Evolutionary conservation across 441 rosid species (phyloP).

Genomic region (Pelargonium exstipulatum): DNA sequence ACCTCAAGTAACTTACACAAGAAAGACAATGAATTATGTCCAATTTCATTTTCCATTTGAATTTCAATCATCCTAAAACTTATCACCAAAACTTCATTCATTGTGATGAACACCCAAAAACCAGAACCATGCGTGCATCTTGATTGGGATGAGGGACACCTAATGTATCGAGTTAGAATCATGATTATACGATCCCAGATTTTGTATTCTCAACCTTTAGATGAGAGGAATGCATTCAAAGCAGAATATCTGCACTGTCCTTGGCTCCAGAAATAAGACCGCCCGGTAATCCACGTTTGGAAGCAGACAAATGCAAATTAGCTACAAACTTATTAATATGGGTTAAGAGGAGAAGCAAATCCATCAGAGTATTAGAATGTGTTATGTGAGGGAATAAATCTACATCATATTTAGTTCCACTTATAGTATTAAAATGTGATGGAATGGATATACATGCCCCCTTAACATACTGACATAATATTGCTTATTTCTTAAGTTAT

Average conservation of each 20-base stretch:
- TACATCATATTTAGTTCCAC: neutral
- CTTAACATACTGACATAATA: no score
- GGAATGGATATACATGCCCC: neutral
- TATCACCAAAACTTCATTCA: neutral
- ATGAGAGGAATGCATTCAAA: neutral
- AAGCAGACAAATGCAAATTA: neutral
- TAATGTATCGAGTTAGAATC: neutral
- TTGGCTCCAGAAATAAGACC: neutral
- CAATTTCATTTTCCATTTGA: neutral
- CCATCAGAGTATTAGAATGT: neutral
- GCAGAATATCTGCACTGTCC: neutral
- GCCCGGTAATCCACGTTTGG: neutral
- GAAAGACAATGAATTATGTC: neutral
- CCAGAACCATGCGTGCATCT: neutral
- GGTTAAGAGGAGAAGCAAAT: neutral
- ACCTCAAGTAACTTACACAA: neutral
- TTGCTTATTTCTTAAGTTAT: no score
- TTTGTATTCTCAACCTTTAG: neutral
- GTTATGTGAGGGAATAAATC: neutral
- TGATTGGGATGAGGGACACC: neutral
- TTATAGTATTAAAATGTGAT: neutral
- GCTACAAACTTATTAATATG: neutral
- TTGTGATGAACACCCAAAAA: neutral
- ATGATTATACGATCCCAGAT: neutral
- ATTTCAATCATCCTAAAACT: neutral